Base-by-base conservation (phyloP, 345 rosid genomes). In the Trapa incisa region DNA sequence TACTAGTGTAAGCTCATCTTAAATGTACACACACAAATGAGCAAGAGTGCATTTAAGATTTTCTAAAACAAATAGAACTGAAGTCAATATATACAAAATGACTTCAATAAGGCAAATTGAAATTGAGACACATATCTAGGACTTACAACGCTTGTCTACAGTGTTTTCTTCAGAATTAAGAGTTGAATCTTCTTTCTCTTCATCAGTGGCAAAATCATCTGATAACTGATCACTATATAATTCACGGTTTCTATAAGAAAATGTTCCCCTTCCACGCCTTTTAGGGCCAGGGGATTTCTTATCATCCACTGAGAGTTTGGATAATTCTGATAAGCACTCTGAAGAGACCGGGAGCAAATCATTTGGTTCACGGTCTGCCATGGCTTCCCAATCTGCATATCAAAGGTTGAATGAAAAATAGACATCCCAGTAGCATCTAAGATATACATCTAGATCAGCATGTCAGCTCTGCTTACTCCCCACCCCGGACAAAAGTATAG, bases 211-310 rank as follows among this genome's bases (percentile, higher is more conserved):
- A 22, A 77, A 57, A 29, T 65, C 41, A 52, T 72, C 79, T 10
- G 68, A 72, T 41, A 70, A 70, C 32, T 72, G 73, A 73, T 94
- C 97, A 72, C 86, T 80, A 29, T 89, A 89, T 74, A 91, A 71
- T 52, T 72, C 80, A 62, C 80, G 71, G 65, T 66, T 87, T 38
- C 80, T 78, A 67, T 91, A 94, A 0, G 97, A 78, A 75, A 91
- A 91, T 0, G 85, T 91, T 53, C 96, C 96, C 77, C 97, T 84
- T 47, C 99, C 99, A 63, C 96, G 96, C 68, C 92, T 80, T 80
- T 84, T 89, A 68, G 89, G 88, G 32, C 70, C 85, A 78, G 80
- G 65, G 70, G 74, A 75, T 75, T 76, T 80, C 42, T 76, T 71
- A 67, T 83, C 91, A 73, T 83, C 84, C 71, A 84, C 68, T 5